Evolutionary conservation across 2,329 filamentous ascomycete species (phyloP).

Genomic region (Claviceps maximensis): DNA sequence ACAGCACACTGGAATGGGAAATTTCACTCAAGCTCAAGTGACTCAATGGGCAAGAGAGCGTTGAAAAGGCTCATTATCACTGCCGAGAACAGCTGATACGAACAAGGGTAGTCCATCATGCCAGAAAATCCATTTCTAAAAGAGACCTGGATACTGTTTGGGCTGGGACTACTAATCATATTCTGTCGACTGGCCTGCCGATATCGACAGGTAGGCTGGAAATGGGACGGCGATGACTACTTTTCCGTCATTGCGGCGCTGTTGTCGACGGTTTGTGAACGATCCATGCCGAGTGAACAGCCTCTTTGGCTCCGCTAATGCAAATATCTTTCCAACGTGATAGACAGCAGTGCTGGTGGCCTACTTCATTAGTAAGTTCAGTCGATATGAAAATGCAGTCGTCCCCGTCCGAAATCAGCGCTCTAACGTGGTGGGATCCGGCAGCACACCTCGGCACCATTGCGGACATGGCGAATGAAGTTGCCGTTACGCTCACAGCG

Average conservation of each 20-base stretch:
- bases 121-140: neutral
- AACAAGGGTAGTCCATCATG: neutral
- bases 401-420: neutral
- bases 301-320: neutral
- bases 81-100: neutral
- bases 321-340: neutral
- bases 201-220: neutral
- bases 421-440: neutral
- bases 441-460: slow-evolving; percentile 25
- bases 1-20: neutral
- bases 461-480: slow-evolving; percentile 21
- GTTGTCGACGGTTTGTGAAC: slow-evolving; percentile 2
- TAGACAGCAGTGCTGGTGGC: neutral
- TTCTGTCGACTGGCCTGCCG: neutral
- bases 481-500: slow-evolving; percentile 17
- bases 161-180: neutral
- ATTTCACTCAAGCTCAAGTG: neutral
- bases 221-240: slow-evolving; percentile 4
- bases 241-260: neutral
- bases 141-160: neutral
- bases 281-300: neutral
- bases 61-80: neutral
- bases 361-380: neutral
- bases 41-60: neutral
- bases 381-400: neutral